Base-by-base conservation (phyloP, 2,329 filamentous ascomycete species). In the Phyllosticta citribraziliensis region DNA sequence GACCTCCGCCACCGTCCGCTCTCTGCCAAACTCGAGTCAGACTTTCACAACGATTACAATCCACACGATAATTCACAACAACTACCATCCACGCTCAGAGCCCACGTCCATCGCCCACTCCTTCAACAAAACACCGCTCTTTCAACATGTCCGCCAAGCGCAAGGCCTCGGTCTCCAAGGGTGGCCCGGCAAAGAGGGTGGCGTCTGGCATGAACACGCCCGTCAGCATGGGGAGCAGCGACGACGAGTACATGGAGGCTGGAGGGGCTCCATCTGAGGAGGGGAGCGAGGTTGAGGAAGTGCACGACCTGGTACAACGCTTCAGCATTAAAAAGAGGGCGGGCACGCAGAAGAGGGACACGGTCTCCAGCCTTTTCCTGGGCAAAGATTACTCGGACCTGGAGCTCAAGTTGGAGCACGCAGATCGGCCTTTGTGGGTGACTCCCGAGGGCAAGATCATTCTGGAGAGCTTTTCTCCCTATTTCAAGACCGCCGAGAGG, bases 341-440 rank as follows among this genome's bases (percentile, higher is more conserved):
- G 10, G 20, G 10, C n/a, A 20, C 20, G 10, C 19, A 30, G 24
- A 56, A 57, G 20, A 8, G 27, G 55, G 83, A 86, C 65, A 77
- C 82, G 10, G 80, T 83, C 55, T 84, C 82, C 60, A 75, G 76
- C 62, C 68, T 81, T 27, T 82, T 81, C 71, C 82, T 80, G 55
- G 81, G 83, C 66, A 83, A 84, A 65, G 91, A 99, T 74, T 94
- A 94, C 73, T 92, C 89, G 56, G 88, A 88, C 66, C 81, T 96
- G 47, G 79, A 84, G 47, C 79, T 97, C 66, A 97, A 97, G 75
- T 84, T 88, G 3, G 93, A 97, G 73, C 91, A 96, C 76, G 84
- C 87, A 65, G 91, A 92, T 70, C 87, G 94, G 17, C 94, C 94
- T 17, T 81, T 97, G 63, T 97, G 91, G 90, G 94, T 99, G 67